Evolutionary conservation across 208 protist genomes (phyloP), one percentile per base, ranked within the genome.

Genomic region (Tritrichomonas foetus): DNA sequence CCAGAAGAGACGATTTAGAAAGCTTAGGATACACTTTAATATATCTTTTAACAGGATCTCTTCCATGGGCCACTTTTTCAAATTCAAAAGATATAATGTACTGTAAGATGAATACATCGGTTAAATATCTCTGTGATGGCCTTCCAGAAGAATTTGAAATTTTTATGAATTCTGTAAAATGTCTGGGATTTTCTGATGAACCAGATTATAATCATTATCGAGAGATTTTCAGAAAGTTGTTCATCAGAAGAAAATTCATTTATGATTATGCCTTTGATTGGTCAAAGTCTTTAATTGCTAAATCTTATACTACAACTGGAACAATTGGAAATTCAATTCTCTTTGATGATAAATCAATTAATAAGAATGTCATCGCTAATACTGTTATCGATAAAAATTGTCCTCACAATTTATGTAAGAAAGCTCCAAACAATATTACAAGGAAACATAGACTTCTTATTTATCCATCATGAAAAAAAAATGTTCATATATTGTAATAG

Each of bases 1-100:
- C 95, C 22, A 0, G 89, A 1, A 33, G 89, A 72, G 89, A 93
- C 33, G 89, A 93, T 80, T 75, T 95, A 16, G 99, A 99, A 95
- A 97, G 97, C 36, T 96, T 99, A 41, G 98, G 98, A 66, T 99
- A 99, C 95, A 97, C 99, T 49, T 96, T 99, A n/a, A 97, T 99
- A 94, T 99, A 99, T 96, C 99, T 99, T 94, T 95, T 99, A 47
- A 96, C 98, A 61, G 99, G 99, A 30, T 97, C 96, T 53, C 96
- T 99, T 69, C 89, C 89, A 50, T 93, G 89, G 89, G 55, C 93
- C 47, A 39, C 41, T 27, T 30, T 94, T 22, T 61, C 78, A 39
- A 22, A 41, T 33, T 9, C 16, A 50, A 78, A 22, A 49, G 25
- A 53, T 39, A 0, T 80, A 49, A 20, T n/a, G 2, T 78, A 94